Conservation (phyloP, 345 rosid species). For the Lepidium aucheri region DNA sequence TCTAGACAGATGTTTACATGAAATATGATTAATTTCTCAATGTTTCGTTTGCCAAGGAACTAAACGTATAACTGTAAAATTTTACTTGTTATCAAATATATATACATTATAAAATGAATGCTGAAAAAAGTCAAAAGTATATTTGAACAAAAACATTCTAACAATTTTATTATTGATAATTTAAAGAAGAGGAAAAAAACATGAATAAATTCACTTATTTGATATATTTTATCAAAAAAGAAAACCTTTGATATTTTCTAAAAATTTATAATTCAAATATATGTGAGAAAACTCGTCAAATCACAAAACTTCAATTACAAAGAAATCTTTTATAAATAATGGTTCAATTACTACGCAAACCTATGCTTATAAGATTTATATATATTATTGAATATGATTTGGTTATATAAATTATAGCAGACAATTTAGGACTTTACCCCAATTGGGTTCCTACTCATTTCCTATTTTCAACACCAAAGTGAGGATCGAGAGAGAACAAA, state of each 20-base stretch:
- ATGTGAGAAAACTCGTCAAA: conserved; percentile 9
- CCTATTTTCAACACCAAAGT: conserved; percentile 18
- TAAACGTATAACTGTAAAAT: not conserved
- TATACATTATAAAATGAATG: not conserved
- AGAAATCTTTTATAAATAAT: not conserved
- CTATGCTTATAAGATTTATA: conserved; percentile 16
- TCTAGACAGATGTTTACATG: too few relatives aligned
- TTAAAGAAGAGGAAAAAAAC: too few relatives aligned
- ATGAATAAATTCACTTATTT: too few relatives aligned
- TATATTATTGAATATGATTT: not conserved
- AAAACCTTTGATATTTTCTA: too few relatives aligned
- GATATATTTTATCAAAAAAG: too few relatives aligned
- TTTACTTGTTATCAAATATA: not conserved
- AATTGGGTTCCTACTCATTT: conserved; percentile 28
- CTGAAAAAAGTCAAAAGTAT: not conserved
- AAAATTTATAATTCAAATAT: not conserved
- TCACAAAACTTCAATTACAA: conserved; percentile 15
- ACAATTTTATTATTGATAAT: not conserved
- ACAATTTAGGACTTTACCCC: conserved; percentile 29
- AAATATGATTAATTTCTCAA: not conserved
- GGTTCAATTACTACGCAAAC: conserved; percentile 9
- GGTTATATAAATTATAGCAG: conserved; percentile 17
- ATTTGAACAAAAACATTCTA: not conserved
- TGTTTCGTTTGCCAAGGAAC: conserved; percentile 5
- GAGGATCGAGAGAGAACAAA: not conserved